These are phyloP conservation scores for Collybiopsis luxurians DNA, from an alignment of 768 basidiomycete genomes.

Conservation along the genomic window DNA sequence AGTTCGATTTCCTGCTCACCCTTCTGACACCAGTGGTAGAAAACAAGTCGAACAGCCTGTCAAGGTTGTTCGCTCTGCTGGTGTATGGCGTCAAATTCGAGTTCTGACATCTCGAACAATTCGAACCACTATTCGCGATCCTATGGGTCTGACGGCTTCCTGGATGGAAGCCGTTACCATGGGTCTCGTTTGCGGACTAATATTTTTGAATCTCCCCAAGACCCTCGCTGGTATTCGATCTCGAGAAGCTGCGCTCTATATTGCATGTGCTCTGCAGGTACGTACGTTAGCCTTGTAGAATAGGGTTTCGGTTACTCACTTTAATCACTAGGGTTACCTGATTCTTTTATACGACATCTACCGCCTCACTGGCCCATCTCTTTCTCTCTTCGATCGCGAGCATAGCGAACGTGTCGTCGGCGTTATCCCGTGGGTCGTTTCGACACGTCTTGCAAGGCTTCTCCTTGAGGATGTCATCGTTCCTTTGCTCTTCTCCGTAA, in stretches of 20 bases:
- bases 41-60: not conserved
- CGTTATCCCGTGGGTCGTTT: conserved; percentile 32
- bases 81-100: conserved; percentile 5
- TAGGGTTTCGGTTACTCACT: not conserved
- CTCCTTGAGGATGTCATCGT: conserved; percentile 10
- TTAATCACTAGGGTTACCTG: conserved; percentile 3
- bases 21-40: not conserved
- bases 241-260: conserved; percentile 25
- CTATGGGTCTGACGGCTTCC: conserved; percentile 8
- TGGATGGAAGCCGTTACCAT: conserved; percentile 11
- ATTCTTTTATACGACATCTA: conserved; percentile 11
- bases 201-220: conserved; percentile 33
- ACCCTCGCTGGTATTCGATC: conserved; percentile 18
- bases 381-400: conserved; percentile 45
- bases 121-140: conserved; percentile 5
- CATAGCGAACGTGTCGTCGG: conserved; percentile 29
- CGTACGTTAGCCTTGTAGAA: not conserved
- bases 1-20: not conserved
- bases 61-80: not conserved
- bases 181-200: conserved; percentile 27
- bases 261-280: conserved; percentile 8
- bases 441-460: conserved; percentile 5
- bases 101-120: conserved; percentile 6
- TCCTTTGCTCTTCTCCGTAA: conserved; percentile 11
- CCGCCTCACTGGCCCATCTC: conserved; percentile 16